phyloP scores from a whole-genome alignment of 2,329 filamentous ascomycete genomes.

The Paraphaeosphaeria sporulosa region DNA sequence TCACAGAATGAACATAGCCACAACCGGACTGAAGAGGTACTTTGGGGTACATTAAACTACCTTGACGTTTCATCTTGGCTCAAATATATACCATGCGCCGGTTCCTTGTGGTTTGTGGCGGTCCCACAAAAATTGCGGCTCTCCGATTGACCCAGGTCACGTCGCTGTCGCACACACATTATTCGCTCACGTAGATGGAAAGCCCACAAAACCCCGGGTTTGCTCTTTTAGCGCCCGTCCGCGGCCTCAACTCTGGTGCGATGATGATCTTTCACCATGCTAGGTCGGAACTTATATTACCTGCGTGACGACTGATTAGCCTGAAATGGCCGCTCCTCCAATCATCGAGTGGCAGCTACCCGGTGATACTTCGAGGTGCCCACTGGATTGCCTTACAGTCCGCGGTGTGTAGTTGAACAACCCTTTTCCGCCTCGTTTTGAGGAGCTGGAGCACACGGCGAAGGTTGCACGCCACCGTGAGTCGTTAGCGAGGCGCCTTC shows the following conservation, averaged over 20 bases:
- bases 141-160: constrained; percentile 24
- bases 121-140: constrained; percentile 32
- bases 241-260: constrained; percentile 13
- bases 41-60: constrained; percentile 26
- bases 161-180: constrained; percentile 14
- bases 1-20: constrained; percentile 10
- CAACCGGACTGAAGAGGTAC: constrained; percentile 20
- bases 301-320: constrained; percentile 35
- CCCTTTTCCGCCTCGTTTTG: not conserved
- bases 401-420: not conserved
- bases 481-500: not conserved
- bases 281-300: constrained; percentile 36
- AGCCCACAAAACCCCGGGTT: constrained; percentile 21
- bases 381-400: not conserved
- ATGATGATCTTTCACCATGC: constrained; percentile 20
- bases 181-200: constrained; percentile 21
- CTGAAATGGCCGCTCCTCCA: constrained; percentile 31
- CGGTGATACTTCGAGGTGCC: not conserved
- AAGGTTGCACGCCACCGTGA: not conserved
- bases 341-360: constrained; percentile 4
- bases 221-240: constrained; percentile 13
- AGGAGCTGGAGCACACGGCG: not conserved
- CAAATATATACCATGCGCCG: constrained; percentile 24
- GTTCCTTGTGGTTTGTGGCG: constrained; percentile 14
- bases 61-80: constrained; percentile 21